A percentile compares a stretch with the other conserved stretches of the same genome.
Conservation (phyloP, 2,329 filamentous ascomycete genomes). For the Colletotrichum sp. region DNA sequence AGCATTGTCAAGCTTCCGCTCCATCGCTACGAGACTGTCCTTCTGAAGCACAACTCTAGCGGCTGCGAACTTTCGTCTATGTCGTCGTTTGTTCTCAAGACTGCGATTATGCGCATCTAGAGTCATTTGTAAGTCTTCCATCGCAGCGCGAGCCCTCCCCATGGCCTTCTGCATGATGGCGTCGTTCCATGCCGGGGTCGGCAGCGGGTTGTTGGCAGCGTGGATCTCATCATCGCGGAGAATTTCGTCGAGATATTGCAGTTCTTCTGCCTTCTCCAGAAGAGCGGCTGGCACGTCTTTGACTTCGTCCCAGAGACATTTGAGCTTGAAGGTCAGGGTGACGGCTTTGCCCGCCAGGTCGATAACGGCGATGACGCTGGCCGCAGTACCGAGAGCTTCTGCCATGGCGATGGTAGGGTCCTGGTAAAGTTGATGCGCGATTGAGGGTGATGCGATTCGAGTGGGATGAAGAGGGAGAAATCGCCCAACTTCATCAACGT, state of each 20-base stretch:
- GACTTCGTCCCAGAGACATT: constrained; percentile 19
- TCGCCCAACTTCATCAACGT: too few relatives aligned
- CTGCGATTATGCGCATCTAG: not conserved
- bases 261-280: not conserved
- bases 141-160: not conserved
- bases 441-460: not conserved
- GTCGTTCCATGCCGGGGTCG: not conserved
- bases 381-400: not conserved
- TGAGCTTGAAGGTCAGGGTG: constrained; percentile 15
- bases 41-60: constrained; percentile 25
- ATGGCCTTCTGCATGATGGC: not conserved
- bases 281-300: constrained; percentile 10
- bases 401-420: not conserved
- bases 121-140: not conserved
- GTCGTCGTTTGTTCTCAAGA: constrained; percentile 12
- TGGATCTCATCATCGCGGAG: not conserved
- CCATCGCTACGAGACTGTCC: constrained; percentile 20
- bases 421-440: too few relatives aligned
- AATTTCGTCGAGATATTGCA: not conserved
- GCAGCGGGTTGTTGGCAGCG: not conserved
- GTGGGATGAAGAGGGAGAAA: not conserved
- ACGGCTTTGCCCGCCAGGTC: constrained; percentile 15
- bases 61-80: constrained; percentile 23
- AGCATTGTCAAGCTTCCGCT: constrained; percentile 17
- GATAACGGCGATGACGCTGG: constrained; percentile 3